Base-by-base conservation (phyloP, 2,329 filamentous ascomycete species). In the Drechslerella stenobrocha region DNA sequence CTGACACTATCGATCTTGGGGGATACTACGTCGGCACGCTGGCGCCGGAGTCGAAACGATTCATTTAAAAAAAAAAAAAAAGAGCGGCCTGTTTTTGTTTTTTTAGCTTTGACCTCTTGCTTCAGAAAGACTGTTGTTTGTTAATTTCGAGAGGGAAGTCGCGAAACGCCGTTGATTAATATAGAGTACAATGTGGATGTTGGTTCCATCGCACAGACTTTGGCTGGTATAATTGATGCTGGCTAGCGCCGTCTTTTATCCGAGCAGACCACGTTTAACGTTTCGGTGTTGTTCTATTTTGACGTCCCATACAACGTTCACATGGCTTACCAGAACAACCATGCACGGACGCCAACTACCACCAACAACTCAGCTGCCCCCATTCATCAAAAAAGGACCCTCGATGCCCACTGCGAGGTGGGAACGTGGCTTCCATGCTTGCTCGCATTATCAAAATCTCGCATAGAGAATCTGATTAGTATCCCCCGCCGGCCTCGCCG, bases 261-360 rank as follows among this genome's bases (percentile, higher is more conserved):
- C 61, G 61, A 66, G 61, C 61, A 55, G 46, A 58, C 60, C 60
- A 65, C 42, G 60, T 57, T 64, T 65, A n/a, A n/a, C 52, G 52
- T 53, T 24, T 44, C 52, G 26, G 3, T 26, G 28, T 47, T 48
- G 20, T 22, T 42, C 37, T 42, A 42, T 42, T 42, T 66, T 53
- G 35, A 57, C 46, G 53, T 66, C 53, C 61, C 53, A 59, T 58
- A n/a, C n/a, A n/a, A n/a, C n/a, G n/a, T n/a, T n/a, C n/a, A n/a
- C n/a, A n/a, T n/a, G n/a, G n/a, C n/a, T n/a, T n/a, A n/a, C n/a
- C n/a, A n/a, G n/a, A n/a, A n/a, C n/a, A n/a, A n/a, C n/a, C n/a
- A 66, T 66, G 61, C 61, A 66, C 61, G 53, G 61, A 59, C 61
- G 37, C 18, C 35, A 42, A 42, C 15, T n/a, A n/a, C n/a, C n/a